Percentiles rank a stretch among this genome's conserved stretches.
These are phyloP conservation scores for Fonsecaea pedrosoi DNA, from an alignment of 2,329 filamentous ascomycete genomes.

Conservation along the genomic window DNA sequence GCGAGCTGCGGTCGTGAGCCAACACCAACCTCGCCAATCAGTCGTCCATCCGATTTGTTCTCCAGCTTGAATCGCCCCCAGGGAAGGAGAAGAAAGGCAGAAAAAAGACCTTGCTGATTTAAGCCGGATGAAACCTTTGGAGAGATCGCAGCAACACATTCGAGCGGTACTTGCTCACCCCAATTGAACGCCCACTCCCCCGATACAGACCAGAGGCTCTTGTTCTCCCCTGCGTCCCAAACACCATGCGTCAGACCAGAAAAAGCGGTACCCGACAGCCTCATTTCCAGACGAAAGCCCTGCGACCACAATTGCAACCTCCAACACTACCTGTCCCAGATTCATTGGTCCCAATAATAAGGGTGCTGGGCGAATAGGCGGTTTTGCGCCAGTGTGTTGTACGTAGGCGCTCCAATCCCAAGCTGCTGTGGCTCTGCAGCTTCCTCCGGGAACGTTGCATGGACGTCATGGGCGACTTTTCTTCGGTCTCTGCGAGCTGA, in stretches of 20 bases:
- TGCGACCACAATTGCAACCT: constrained; percentile 37
- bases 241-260: constrained; percentile 38
- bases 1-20: constrained; percentile 18
- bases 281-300: constrained; percentile 35
- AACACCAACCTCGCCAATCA: constrained; percentile 13
- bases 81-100: background rate
- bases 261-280: constrained; percentile 35
- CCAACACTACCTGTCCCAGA: constrained; percentile 36
- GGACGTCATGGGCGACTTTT: constrained; percentile 28
- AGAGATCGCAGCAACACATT: background rate
- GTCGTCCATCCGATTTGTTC: constrained; percentile 11
- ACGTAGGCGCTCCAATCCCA: constrained; percentile 25
- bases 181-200: background rate
- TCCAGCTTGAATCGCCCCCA: background rate
- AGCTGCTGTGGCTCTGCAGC: constrained; percentile 24
- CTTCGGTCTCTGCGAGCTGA: constrained; percentile 29
- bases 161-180: constrained; percentile 1
- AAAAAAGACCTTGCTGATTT: background rate
- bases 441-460: constrained; percentile 20
- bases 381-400: constrained; percentile 26
- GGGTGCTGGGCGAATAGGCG: constrained; percentile 40
- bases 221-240: constrained; percentile 31
- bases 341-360: constrained; percentile 38
- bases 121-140: background rate
- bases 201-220: constrained; percentile 1